These are phyloP conservation scores for Chlorella sp. DNA, from an alignment of 139 green algal species.

Conservation along the genomic window DNA sequence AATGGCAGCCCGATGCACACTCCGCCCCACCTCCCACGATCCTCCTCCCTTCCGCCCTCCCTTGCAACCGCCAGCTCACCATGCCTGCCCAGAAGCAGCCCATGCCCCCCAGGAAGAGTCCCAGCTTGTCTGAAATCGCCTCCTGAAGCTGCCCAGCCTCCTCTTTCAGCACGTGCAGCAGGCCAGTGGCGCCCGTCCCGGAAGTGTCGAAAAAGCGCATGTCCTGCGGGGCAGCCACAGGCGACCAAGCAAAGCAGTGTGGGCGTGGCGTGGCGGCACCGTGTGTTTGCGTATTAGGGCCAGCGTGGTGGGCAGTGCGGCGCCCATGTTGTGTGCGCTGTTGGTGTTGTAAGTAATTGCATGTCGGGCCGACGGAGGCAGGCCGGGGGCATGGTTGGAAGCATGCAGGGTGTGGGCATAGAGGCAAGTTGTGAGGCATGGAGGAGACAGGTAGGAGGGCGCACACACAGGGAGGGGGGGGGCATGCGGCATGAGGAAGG, in stretches of 20 bases:
- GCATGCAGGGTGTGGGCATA: too few species aligned
- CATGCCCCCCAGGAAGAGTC: constrained; percentile 10
- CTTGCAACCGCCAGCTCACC: not conserved
- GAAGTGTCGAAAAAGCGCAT: constrained; percentile 86
- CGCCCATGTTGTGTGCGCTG: too few species aligned
- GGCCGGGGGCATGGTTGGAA: too few species aligned
- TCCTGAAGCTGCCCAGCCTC: constrained; percentile 41
- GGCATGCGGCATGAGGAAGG: too few species aligned
- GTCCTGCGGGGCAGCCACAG: constrained; percentile 67
- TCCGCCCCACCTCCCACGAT: not conserved
- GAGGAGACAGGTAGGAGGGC: too few species aligned
- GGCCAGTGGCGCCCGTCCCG: constrained; percentile 22
- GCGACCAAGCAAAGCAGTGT: not conserved
- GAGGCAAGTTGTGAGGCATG: too few species aligned
- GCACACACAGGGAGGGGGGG: too few species aligned
- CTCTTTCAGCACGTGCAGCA: constrained; percentile 78
- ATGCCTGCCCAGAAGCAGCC: constrained; percentile 23
- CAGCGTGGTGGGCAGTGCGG: too few species aligned
- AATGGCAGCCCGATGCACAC: not conserved
- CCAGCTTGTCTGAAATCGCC: constrained; percentile 22
- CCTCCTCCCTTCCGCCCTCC: not conserved
- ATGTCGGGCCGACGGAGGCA: too few species aligned
- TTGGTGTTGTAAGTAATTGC: too few species aligned
- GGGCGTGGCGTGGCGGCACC: not conserved
- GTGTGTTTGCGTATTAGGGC: too few species aligned